These are phyloP conservation scores for Apiospora marii DNA, from an alignment of 2,329 filamentous ascomycete genomes.

Conservation along the genomic window DNA sequence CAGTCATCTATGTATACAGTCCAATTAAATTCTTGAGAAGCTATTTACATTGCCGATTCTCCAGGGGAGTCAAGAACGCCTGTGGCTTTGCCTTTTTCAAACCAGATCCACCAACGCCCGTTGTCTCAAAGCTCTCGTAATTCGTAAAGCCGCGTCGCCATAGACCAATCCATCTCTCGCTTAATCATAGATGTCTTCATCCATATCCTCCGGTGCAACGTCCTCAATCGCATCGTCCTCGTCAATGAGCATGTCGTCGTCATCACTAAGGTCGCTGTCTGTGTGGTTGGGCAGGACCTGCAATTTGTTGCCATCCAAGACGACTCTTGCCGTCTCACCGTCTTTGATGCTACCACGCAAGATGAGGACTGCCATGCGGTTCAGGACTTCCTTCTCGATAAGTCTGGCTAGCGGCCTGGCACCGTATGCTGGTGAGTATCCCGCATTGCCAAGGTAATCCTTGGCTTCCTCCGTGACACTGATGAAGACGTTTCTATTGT, in stretches of 20 bases:
- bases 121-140: constrained; percentile 9
- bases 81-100: neutral
- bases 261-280: constrained; percentile 63
- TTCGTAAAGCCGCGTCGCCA: constrained; percentile 16
- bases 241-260: constrained; percentile 75
- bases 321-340: constrained; percentile 82
- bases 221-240: constrained; percentile 80
- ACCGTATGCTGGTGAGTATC: constrained; percentile 95
- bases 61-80: neutral
- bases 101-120: constrained; percentile 14
- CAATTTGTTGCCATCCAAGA: constrained; percentile 81
- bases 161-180: constrained; percentile 13
- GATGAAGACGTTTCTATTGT: constrained; percentile 86
- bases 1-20: neutral
- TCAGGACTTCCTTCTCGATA: constrained; percentile 97
- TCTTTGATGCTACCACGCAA: constrained; percentile 85
- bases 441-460: constrained; percentile 89
- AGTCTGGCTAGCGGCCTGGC: constrained; percentile 86
- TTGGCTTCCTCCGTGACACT: constrained; percentile 85
- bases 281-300: constrained; percentile 83
- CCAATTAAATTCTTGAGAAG: neutral
- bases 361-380: constrained; percentile 90
- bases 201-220: constrained; percentile 65
- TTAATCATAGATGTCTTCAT: constrained; percentile 61
- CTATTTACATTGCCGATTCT: neutral